Evolutionary conservation across 306 rosid species (phyloP), one percentile per base, ranked within the genome.

Genomic region (Vachellia collinsii): DNA sequence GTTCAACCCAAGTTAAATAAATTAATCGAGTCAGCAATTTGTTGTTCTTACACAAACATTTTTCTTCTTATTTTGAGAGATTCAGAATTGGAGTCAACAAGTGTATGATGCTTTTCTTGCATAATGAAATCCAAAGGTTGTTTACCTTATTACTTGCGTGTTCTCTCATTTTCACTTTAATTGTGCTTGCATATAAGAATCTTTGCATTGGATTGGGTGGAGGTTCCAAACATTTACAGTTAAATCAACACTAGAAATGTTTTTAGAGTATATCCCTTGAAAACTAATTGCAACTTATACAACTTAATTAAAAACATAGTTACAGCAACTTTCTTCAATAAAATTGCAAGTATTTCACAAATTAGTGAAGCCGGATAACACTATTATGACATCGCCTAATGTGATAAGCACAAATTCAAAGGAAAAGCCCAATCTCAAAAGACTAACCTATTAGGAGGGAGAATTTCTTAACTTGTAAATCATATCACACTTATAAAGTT

Each of bases 1-100:
- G 78, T 82, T 81, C 75, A 11, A 36, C 47, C 70, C 29, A 62
- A 17, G 62, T 43, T 70, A 78, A 59, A 70, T 79, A 81, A 72
- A 67, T 37, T 39, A 17, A 20, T 83, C 51, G 85, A 80, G 56
- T 44, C 8, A 76, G 53, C 39, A 23, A 59, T 76, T 51, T 48
- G 72, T 79, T 82, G 74, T 39, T 48, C 44, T 76, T 34, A 50
- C 13, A 22, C 37, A 42, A 23, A 29, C 48, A 44, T 44, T 54
- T 56, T 68, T 34, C 7, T 23, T 63, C 53, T 56, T 56, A 56
- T 7, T n/a, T 53, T 53, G 22, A 38, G 38, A 17, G 36, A 41
- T 1, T 63, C 14, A 68, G 73, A 48, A 11, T 71, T 38, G 74
- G 54, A 34, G 50, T 70, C 48, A 44, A 22, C 6, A n/a, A 51